Percentiles rank a stretch among this genome's conserved stretches.
phyloP scores from a whole-genome alignment of 192 early-diverging fungal genomes.

The Phycomyces nitens region DNA sequence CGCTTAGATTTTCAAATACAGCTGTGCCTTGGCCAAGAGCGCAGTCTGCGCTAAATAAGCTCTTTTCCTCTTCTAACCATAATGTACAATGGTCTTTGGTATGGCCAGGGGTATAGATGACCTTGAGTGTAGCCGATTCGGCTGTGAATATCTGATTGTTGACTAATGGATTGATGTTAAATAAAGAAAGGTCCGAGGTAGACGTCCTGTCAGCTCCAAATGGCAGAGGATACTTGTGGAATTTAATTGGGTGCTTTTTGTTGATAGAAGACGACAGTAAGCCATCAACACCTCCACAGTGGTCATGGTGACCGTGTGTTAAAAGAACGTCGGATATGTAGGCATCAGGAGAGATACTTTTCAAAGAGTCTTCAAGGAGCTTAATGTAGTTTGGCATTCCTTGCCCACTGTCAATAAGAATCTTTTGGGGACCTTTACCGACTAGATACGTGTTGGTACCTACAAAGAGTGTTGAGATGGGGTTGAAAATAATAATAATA shows the following conservation, averaged over 20 bases:
- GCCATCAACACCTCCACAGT: slow-evolving; percentile 64
- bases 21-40: slow-evolving; percentile 82
- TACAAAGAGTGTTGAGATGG: slow-evolving; percentile 16
- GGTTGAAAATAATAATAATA: background rate
- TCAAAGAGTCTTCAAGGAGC: slow-evolving; percentile 50
- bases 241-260: slow-evolving; percentile 17
- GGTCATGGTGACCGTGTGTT: slow-evolving; percentile 81
- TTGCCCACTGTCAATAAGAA: slow-evolving; percentile 79
- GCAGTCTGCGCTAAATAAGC: slow-evolving; percentile 77
- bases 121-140: slow-evolving; percentile 56
- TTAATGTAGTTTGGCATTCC: slow-evolving; percentile 68
- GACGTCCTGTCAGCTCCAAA: slow-evolving; percentile 15
- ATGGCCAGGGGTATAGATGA: slow-evolving; percentile 80
- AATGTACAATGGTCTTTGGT: slow-evolving; percentile 76
- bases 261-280: slow-evolving; percentile 29
- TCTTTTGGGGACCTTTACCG: slow-evolving; percentile 65
- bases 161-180: slow-evolving; percentile 19
- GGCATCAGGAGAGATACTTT: slow-evolving; percentile 39
- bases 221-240: slow-evolving; percentile 17
- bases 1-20: slow-evolving; percentile 68
- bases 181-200: slow-evolving; percentile 28
- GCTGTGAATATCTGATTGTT: slow-evolving; percentile 63
- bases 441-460: slow-evolving; percentile 86
- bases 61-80: slow-evolving; percentile 60
- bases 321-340: slow-evolving; percentile 67